Percentiles rank a stretch among this genome's conserved stretches.
Evolutionary conservation across 2,329 filamentous ascomycete genomes (phyloP).

Genomic region (Ceratocystis destructans): DNA sequence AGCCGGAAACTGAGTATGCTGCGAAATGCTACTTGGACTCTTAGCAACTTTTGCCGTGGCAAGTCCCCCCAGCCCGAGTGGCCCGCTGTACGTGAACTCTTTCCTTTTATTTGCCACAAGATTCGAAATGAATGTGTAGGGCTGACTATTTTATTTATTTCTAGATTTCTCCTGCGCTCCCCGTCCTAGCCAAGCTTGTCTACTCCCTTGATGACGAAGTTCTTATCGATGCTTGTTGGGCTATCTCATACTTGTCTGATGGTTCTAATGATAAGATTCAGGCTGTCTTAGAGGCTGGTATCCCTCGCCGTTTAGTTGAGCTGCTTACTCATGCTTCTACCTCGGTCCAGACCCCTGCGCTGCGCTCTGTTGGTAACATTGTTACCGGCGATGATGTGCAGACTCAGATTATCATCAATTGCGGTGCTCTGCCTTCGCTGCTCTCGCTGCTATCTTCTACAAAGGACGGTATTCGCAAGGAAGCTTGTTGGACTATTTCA

Average conservation of each 20-base stretch:
- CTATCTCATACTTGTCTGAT: slow-evolving; percentile 95
- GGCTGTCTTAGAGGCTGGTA: slow-evolving; percentile 95
- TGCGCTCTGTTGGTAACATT: slow-evolving; percentile 96
- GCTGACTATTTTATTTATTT: slow-evolving; percentile 21
- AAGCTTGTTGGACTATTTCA: slow-evolving; percentile 99
- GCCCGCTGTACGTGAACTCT: slow-evolving; percentile 58
- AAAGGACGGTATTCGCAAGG: slow-evolving; percentile 98
- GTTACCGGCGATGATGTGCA: slow-evolving; percentile 97
- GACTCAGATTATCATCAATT: slow-evolving; percentile 99
- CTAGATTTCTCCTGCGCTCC: slow-evolving; percentile 85
- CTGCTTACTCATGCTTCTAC: slow-evolving; percentile 96
- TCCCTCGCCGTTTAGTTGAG: slow-evolving; percentile 90
- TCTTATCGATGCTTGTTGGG: slow-evolving; percentile 98
- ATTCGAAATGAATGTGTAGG: background rate
- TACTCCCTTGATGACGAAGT: slow-evolving; percentile 98
- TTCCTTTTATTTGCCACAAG: slow-evolving; percentile 1
- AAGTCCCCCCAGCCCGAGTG: slow-evolving; percentile 98
- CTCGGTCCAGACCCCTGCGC: slow-evolving; percentile 91
- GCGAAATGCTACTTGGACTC: slow-evolving; percentile 93
- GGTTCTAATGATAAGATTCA: slow-evolving; percentile 99
- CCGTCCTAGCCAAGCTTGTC: slow-evolving; percentile 90
- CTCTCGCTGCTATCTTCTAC: slow-evolving; percentile 86
- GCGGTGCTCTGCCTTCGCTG: slow-evolving; percentile 81
- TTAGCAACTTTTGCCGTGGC: slow-evolving; percentile 99
- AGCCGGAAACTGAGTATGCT: slow-evolving; percentile 99